Base-by-base conservation (phyloP, 805 yeast genomes). In the Yarrowia osloensis region DNA sequence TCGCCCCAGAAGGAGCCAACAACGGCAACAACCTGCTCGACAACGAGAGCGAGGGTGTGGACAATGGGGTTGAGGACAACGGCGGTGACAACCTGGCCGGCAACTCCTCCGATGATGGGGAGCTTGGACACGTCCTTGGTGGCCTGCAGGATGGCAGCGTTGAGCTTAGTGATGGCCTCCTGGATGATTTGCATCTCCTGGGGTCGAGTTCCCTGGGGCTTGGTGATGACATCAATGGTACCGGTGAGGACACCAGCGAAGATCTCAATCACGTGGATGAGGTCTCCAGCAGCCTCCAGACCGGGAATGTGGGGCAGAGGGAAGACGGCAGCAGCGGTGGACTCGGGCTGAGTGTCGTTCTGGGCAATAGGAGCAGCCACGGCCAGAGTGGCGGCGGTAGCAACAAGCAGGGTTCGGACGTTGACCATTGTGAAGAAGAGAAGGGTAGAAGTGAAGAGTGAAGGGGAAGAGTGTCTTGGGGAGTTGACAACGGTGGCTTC, bases 151-250 rank as follows among this genome's bases (percentile, higher is more conserved):
- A 54, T 35, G 61, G 61, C 61, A 5, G 61, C 44, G 22, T 54
- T 54, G 24, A 54, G 44, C 61, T 54, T 54, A 44, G 17, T 7
- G 31, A 54, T 54, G 44, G 61, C 61, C 2, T 24, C 44, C 61
- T 54, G 44, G n/a, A 54, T 15, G 12, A 54, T n/a, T 44, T 54
- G 61, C 44, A 54, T 54, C 33, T 35, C 44, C 61, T 54, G 61
- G 31, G 61, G 61, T 5, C 61, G 61, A 33, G 61, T 54, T 7
- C 61, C 61, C 61, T 54, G 61, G 44, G 61, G 61, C 61, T 54
- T 54, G 61, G 61, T 54, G 44, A 54, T 54, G 44, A 54, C 61
- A 22, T 5, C 11, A 29, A 54, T 37, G 22, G 61, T 54, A 22
- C 44, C 33, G 9, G 44, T 17, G 15, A 54, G 61, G 5, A 54